Conservation (phyloP, 345 rosid genomes). For the Citrus inodora region DNA sequence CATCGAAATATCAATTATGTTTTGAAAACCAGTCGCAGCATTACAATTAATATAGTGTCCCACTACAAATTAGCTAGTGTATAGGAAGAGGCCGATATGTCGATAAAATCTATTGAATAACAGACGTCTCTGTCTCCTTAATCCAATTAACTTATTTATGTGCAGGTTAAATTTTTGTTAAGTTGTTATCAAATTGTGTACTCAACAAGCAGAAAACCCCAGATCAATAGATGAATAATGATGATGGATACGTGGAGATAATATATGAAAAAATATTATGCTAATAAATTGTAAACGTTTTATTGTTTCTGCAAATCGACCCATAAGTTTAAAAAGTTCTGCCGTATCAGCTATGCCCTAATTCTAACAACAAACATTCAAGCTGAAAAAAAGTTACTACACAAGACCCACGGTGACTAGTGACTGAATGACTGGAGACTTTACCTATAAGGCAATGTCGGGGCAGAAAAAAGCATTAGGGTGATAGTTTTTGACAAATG, state of each 20-base stretch:
- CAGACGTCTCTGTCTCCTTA: conserved; percentile 10
- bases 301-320: background rate
- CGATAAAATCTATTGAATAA: conserved; percentile 6
- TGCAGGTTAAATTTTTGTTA: background rate
- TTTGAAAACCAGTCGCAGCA: background rate
- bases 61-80: conserved; percentile 2
- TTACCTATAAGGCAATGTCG: conserved; percentile 22
- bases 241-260: background rate
- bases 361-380: conserved; percentile 8
- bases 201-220: background rate
- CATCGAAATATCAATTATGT: background rate
- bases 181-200: background rate
- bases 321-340: background rate
- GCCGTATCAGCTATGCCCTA: background rate
- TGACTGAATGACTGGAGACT: conserved; percentile 13
- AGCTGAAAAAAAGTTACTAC: conserved; percentile 1
- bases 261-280: background rate
- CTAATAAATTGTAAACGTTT: too few species aligned
- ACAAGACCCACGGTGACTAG: conserved; percentile 16
- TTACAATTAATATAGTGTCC: conserved; percentile 12
- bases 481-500: conserved; percentile 25
- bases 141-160: background rate
- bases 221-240: background rate
- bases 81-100: conserved; percentile 16
- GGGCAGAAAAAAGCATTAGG: conserved; percentile 15